Evolutionary conservation across 2,329 filamentous ascomycete genomes (phyloP).

Genomic region (Drechslera avenae): DNA sequence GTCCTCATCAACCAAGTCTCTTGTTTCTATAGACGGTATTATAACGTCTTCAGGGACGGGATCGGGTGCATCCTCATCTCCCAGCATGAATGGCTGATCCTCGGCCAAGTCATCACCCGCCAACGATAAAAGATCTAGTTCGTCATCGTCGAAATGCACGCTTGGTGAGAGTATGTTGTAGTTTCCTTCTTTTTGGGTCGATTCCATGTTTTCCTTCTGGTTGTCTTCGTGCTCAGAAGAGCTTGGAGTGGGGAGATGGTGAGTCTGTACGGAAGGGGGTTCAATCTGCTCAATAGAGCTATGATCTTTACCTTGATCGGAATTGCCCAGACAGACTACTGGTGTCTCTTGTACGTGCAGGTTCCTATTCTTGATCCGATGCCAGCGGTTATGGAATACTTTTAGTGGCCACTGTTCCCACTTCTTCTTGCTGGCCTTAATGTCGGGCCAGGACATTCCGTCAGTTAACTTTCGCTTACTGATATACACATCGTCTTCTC

Average conservation of each 20-base stretch:
- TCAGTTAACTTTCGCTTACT: constrained; percentile 36
- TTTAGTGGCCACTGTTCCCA: constrained; percentile 27
- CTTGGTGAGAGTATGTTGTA: constrained; percentile 17
- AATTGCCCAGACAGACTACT: background rate
- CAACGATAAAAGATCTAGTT: constrained; percentile 35
- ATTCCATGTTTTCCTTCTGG: background rate
- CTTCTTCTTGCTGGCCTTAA: constrained; percentile 24
- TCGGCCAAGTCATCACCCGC: constrained; percentile 20
- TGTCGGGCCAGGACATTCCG: constrained; percentile 32
- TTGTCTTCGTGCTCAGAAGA: constrained; percentile 26
- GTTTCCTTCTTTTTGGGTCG: background rate
- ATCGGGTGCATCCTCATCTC: constrained; percentile 6
- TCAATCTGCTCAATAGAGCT: background rate
- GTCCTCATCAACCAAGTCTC: constrained; percentile 21
- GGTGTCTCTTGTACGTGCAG: constrained; percentile 7
- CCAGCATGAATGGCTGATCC: background rate
- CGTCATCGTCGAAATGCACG: constrained; percentile 34
- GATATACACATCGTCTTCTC: constrained; percentile 46
- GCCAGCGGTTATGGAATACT: constrained; percentile 25
- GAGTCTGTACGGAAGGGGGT: constrained; percentile 9
- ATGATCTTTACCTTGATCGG: background rate
- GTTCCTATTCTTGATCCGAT: constrained; percentile 15
- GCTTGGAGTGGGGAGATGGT: constrained; percentile 39
- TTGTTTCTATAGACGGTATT: constrained; percentile 32
- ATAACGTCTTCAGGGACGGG: constrained; percentile 22